phyloP scores from a whole-genome alignment of 192 early-diverging fungal species.

The Nowakowskiella sp. region DNA sequence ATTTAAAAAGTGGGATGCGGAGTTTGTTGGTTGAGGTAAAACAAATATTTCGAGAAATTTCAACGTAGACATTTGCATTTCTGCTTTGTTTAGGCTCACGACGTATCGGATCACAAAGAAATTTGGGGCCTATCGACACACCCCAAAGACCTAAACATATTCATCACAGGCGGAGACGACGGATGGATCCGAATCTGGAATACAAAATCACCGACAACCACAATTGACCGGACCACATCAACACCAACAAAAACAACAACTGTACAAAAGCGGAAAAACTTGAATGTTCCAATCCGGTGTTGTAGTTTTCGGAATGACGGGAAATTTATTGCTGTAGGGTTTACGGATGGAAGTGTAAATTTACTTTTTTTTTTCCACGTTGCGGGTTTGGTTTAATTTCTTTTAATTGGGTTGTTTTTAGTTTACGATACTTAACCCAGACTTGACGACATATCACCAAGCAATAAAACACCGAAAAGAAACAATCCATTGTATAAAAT shows the following conservation, averaged over 20 bases:
- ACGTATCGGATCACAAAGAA: not conserved
- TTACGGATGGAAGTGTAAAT: conserved; percentile 23
- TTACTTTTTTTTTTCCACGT: not conserved
- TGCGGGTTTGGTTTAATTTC: not conserved
- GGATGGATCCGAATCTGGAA: conserved; percentile 20
- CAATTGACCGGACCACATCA: not conserved
- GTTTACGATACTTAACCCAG: conserved; percentile 19
- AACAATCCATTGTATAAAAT: conserved; percentile 20
- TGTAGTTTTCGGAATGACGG: conserved; percentile 11
- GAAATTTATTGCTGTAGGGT: conserved; percentile 18
- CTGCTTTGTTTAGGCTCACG: conserved; percentile 13
- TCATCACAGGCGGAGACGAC: conserved; percentile 22
- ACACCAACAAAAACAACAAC: conserved; percentile 2
- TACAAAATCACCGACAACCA: not conserved
- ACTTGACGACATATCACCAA: conserved; percentile 7
- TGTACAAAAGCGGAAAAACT: conserved; percentile 9
- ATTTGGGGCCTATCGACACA: conserved; percentile 31
- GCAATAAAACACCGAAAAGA: conserved; percentile 18
- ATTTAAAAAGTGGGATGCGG: conserved; percentile 5
- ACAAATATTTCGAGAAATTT: no score
- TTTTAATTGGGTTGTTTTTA: not conserved
- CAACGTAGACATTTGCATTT: not conserved
- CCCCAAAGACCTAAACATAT: conserved; percentile 7
- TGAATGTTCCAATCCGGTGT: no score
- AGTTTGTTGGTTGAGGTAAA: no score